A percentile compares a stretch with the other conserved stretches of the same genome.
Conservation (phyloP, 371 early-diverging fungal genomes). For the Mortierella sp. region DNA sequence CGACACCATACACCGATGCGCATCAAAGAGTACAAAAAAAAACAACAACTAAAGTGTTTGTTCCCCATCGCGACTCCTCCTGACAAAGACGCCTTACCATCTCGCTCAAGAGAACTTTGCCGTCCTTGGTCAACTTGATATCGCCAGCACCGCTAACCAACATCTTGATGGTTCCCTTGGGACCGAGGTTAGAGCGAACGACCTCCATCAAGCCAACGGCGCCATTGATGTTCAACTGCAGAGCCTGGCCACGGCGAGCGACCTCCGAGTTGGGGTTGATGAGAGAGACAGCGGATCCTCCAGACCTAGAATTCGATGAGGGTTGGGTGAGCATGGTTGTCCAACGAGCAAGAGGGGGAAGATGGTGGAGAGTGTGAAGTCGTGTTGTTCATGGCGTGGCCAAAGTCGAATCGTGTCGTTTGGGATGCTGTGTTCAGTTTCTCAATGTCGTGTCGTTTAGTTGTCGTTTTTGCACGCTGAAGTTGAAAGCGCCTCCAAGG, state of each 20-base stretch:
- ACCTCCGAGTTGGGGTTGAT: conserved; percentile 99
- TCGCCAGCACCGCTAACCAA: conserved; percentile 97
- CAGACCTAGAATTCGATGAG: conserved; percentile 37
- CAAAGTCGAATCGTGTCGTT: background rate
- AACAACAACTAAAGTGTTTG: background rate
- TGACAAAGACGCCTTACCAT: conserved; percentile 78
- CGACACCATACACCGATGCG: background rate
- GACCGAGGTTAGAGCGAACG: conserved; percentile 97
- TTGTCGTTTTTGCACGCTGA: background rate
- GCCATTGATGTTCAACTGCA: conserved; percentile 97
- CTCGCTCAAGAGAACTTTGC: conserved; percentile 96
- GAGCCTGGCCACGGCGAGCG: conserved; percentile 98
- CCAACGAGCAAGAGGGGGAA: background rate
- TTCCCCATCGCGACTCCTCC: background rate
- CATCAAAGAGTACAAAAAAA: background rate
- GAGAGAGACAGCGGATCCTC: conserved; percentile 84
- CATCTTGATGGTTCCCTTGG: conserved; percentile 99
- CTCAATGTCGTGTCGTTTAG: conserved; percentile 1
- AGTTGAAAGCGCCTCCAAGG: background rate
- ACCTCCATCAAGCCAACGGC: conserved; percentile 97
- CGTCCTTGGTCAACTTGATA: conserved; percentile 97
- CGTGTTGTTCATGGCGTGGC: background rate
- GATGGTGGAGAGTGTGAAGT: background rate
- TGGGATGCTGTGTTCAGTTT: background rate
- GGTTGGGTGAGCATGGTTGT: background rate